Percentiles rank a stretch among this genome's conserved stretches.
Conservation (phyloP, 495 filamentous ascomycete genomes). For the Aspergillus coremiiformis region DNA sequence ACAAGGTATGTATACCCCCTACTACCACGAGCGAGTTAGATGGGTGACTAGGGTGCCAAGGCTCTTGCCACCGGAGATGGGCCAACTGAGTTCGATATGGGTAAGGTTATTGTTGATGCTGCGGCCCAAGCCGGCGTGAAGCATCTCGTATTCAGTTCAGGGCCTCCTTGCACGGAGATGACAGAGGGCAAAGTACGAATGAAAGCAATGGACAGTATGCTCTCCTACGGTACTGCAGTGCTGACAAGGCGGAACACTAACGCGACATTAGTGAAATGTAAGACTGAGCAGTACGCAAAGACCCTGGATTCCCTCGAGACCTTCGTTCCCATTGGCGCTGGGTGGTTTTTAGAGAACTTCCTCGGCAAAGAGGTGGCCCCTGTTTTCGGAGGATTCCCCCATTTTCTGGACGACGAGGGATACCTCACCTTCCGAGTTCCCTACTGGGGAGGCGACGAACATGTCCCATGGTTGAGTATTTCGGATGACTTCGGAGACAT, state of each 20-base stretch:
- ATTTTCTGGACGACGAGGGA: slow-evolving; percentile 15
- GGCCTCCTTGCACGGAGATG: slow-evolving; percentile 8
- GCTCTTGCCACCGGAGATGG: slow-evolving; percentile 11
- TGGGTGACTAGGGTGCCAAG: not conserved
- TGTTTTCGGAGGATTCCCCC: slow-evolving; percentile 26
- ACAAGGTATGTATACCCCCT: slow-evolving; percentile 8
- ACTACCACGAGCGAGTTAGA: not conserved
- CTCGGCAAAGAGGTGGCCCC: slow-evolving; percentile 14
- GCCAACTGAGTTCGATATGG: slow-evolving; percentile 22
- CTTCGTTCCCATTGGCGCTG: slow-evolving; percentile 12
- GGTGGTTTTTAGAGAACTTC: slow-evolving; percentile 27
- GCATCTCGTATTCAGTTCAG: slow-evolving; percentile 22
- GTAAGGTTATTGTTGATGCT: slow-evolving; percentile 23
- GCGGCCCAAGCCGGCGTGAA: slow-evolving; percentile 17
- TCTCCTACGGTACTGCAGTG: not conserved
- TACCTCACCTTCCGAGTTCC: slow-evolving; percentile 15
- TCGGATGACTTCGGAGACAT: slow-evolving; percentile 28
- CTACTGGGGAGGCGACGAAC: slow-evolving; percentile 22
- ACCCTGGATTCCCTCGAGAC: slow-evolving; percentile 13
- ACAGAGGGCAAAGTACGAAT: slow-evolving; percentile 18
- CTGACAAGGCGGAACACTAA: not conserved
- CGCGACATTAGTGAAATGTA: slow-evolving; percentile 15
- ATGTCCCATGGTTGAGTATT: slow-evolving; percentile 24
- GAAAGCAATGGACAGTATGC: slow-evolving; percentile 22
- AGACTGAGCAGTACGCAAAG: slow-evolving; percentile 20